Evolutionary conservation across 768 basidiomycete species (phyloP).

Genomic region (Punctularia strigosozonata): DNA sequence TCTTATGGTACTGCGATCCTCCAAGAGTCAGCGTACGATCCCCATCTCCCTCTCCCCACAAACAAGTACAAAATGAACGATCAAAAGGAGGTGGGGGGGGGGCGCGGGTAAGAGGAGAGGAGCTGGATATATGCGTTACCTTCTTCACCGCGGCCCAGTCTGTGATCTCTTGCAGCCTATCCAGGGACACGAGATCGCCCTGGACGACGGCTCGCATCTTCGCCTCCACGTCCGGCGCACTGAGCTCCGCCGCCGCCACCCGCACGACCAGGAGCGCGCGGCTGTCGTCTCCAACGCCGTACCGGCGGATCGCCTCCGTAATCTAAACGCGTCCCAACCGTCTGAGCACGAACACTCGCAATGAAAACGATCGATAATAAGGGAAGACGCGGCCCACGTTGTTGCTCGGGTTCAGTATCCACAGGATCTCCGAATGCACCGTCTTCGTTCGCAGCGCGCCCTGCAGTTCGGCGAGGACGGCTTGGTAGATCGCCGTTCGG

Average conservation of each 20-base stretch:
- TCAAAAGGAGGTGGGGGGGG: constrained; percentile 28
- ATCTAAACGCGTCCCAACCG: no score
- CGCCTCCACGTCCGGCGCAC: constrained; percentile 33
- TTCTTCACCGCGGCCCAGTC: constrained; percentile 71
- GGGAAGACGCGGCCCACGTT: constrained; percentile 38
- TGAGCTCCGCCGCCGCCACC: constrained; percentile 31
- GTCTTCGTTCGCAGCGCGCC: constrained; percentile 67
- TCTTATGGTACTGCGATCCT: constrained; percentile 55
- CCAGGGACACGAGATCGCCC: constrained; percentile 41
- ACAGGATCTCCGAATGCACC: constrained; percentile 86
- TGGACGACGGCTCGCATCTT: constrained; percentile 46
- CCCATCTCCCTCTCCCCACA: no score
- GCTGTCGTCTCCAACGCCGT: constrained; percentile 65
- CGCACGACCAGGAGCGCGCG: constrained; percentile 63
- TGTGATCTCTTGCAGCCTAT: constrained; percentile 31
- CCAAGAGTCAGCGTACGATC: no score
- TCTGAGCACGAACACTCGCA: neutral
- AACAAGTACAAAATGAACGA: no score
- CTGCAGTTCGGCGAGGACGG: constrained; percentile 56
- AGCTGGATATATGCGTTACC: constrained; percentile 29
- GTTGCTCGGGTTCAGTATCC: constrained; percentile 74
- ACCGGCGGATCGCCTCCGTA: constrained; percentile 75
- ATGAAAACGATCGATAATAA: neutral
- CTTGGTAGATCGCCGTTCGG: constrained; percentile 75
- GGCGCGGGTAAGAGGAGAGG: constrained; percentile 14